Percentiles rank a stretch among this genome's conserved stretches.
These are phyloP conservation scores for Pichia sp. DNA, from an alignment of 1,139 yeast species.

Conservation along the genomic window DNA sequence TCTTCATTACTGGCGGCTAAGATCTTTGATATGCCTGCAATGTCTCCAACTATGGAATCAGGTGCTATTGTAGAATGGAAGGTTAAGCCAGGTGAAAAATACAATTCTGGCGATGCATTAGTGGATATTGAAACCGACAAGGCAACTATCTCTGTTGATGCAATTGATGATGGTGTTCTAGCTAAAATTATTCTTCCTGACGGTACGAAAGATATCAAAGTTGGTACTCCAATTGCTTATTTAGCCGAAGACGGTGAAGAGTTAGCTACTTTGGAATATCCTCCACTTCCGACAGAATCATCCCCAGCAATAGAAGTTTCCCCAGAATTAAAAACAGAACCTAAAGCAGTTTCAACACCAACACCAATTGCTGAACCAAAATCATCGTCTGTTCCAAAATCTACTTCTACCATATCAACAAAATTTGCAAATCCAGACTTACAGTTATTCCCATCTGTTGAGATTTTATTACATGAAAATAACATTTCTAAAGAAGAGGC, in stretches of 20 bases:
- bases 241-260: conserved; percentile 88
- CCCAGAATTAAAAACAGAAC: conserved; percentile 19
- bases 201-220: conserved; percentile 74
- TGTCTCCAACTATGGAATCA: conserved; percentile 98
- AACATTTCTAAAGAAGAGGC: conserved; percentile 66
- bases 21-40: conserved; percentile 88
- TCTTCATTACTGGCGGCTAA: conserved; percentile 37
- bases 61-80: conserved; percentile 98
- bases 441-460: conserved; percentile 76
- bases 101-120: conserved; percentile 77
- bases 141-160: conserved; percentile 90
- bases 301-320: conserved; percentile 17
- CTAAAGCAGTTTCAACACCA: conserved; percentile 16
- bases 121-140: conserved; percentile 91
- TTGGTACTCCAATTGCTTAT: conserved; percentile 85
- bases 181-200: conserved; percentile 68
- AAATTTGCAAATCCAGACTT: conserved; percentile 53
- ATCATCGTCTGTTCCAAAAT: conserved; percentile 19
- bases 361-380: conserved; percentile 10
- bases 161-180: conserved; percentile 83
- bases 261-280: conserved; percentile 53
- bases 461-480: conserved; percentile 53
- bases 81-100: conserved; percentile 71
- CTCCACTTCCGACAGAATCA: conserved; percentile 30
- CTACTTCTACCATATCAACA: conserved; percentile 21